Base-by-base conservation (phyloP, 192 early-diverging fungal genomes). In the Coemansia sp. region DNA sequence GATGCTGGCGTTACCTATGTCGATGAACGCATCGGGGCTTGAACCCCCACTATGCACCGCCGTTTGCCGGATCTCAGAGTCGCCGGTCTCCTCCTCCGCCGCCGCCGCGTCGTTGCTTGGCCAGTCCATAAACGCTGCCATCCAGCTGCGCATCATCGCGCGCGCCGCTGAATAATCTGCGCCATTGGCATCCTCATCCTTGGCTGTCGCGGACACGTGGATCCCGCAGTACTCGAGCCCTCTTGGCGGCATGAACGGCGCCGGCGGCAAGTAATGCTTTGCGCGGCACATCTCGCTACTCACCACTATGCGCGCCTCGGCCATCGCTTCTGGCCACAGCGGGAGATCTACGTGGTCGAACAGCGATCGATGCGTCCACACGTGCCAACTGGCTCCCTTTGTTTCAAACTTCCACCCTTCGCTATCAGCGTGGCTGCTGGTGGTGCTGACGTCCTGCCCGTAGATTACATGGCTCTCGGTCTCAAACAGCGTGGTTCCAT, bases 231-330 rank as follows among this genome's bases (percentile, higher is more conserved):
- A 58, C 62, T 81, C 79, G 4, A 76, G 48, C 11, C 58, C 70
- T 5, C 52, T 46, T 17, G 62, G 61, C n/a, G 67, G 64, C 73
- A 81, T 68, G 33, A 81, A 81, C 15, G 79, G 79, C 11, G 74
- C 66, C 13, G 50, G 60, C 10, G 70, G 70, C 11, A 63, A 32
- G 22, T 57, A 42, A n/a, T 41, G 63, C 9, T 42, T 42, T n/a
- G 68, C 42, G 57, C 79, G 79, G 46, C 79, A 81, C 64, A 61
- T 62, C 11, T 63, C 70, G 7, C 73, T 63, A 61, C 73, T 76
- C 41, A 81, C 36, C 2, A 81, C 61, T 14, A 81, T 46, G 25
- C 79, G 63, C 22, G 63, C 73, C 40, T 73, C 61, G 1, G 34
- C 45, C 79, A 76, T 81, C 34, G 33, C 56, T 6, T 57, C 62